phyloP scores from a whole-genome alignment of 805 yeast species.

The Ogataea pilisensis region DNA sequence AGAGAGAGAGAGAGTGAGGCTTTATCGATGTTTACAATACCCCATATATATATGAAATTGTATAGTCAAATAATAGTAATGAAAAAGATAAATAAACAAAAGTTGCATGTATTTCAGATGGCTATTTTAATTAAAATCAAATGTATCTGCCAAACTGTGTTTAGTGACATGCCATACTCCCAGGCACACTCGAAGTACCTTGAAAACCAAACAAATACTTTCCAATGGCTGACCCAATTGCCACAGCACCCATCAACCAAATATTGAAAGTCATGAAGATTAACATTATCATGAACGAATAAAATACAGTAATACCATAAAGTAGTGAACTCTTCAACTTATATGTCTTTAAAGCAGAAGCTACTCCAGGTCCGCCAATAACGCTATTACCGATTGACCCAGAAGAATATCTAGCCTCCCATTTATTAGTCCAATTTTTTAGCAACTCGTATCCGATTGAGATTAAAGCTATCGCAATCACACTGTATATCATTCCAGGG shows the following conservation, averaged over 20 bases:
- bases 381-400: not conserved
- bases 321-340: constrained; percentile 29
- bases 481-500: constrained; percentile 30
- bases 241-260: constrained; percentile 43
- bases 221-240: constrained; percentile 39
- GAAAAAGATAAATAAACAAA: no score
- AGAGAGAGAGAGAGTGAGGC: not conserved
- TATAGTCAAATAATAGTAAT: no score
- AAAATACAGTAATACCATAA: constrained; percentile 40
- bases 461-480: constrained; percentile 30
- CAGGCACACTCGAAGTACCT: constrained; percentile 7
- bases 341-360: constrained; percentile 12
- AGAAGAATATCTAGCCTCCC: constrained; percentile 19
- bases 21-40: no score
- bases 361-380: constrained; percentile 2
- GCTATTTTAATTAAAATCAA: no score
- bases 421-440: constrained; percentile 22
- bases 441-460: constrained; percentile 36
- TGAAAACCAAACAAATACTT: constrained; percentile 27
- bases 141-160: no score
- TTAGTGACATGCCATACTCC: constrained; percentile 28
- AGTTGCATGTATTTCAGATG: no score
- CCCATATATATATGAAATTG: no score
- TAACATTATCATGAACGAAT: constrained; percentile 43
- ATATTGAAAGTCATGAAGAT: constrained; percentile 45